Evolutionary conservation across 2,329 filamentous ascomycete species (phyloP), one percentile per base, ranked within the genome.

Genomic region (Aspergillus pseudoviridinutans): DNA sequence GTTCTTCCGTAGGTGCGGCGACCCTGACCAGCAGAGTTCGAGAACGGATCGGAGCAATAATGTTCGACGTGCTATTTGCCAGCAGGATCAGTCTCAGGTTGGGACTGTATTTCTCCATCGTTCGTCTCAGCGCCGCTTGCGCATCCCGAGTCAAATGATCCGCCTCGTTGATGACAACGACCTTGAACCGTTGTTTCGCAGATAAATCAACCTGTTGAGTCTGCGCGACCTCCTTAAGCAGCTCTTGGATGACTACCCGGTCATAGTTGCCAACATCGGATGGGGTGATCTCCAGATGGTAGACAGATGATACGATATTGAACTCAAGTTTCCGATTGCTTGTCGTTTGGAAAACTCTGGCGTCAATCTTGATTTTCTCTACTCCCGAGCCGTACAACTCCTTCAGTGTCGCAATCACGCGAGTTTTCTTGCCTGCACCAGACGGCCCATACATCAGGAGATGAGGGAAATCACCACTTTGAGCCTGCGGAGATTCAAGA

Each of bases 311-410:
- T 55, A 99, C 94, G 63, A 99, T 96, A 79, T 97, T 99, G 84
- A 99, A 99, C 78, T 99, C 94, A 67, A 99, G 88, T 77, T 99
- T 99, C 72, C 94, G 91, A 76, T 96, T 97, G 71, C 88, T 89
- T 24, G 87, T 92, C 1, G 94, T 97, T 76, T 96, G 92, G 79
- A 99, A 99, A 58, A 97, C 89, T 63, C 94, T 90, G 12, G 92
- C 91, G 72, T 99, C 94, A 77, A 99, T 97, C 80, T 97, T 97
- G 82, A 99, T 99, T 82, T 97, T 97, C 72, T 99, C 95, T n/a
- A 96, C 94, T 47, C 94, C 93, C 0, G 93, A 88, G 0, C 94
- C 94, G 75, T 94, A 99, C 7, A 99, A 83, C 71, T 97, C 93
- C 74, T 96, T 96, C 3, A 99, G 80, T 0, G 93, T 97, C 17